phyloP scores from a whole-genome alignment of 1,139 yeast genomes.

The Yarrowia galli region DNA sequence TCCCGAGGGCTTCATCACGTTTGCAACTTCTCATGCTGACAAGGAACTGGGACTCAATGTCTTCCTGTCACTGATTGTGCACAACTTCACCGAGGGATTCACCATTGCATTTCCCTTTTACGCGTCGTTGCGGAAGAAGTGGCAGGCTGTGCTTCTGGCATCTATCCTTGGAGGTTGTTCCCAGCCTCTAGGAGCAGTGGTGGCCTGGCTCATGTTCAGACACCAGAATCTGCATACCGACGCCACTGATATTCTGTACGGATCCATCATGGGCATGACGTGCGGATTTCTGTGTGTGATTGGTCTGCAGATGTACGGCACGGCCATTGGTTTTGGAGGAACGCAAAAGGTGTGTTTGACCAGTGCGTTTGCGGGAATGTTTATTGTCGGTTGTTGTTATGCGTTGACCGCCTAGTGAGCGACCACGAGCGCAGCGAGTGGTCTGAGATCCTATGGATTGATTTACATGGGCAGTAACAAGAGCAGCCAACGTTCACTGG shows the following conservation, averaged over 20 bases:
- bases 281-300: constrained; percentile 85
- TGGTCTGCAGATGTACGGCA: constrained; percentile 84
- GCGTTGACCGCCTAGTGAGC: constrained; percentile 24
- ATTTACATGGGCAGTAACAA: too few species aligned
- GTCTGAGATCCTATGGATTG: too few species aligned
- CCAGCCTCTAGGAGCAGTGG: constrained; percentile 86
- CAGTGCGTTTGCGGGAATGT: constrained; percentile 49
- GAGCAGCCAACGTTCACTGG: too few species aligned
- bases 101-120: constrained; percentile 91
- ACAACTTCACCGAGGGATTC: constrained; percentile 95
- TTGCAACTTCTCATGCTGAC: constrained; percentile 77
- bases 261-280: constrained; percentile 49
- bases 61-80: constrained; percentile 82
- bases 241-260: constrained; percentile 44
- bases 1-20: constrained; percentile 94
- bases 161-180: constrained; percentile 80
- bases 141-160: constrained; percentile 69
- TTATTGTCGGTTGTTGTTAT: constrained; percentile 45
- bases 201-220: constrained; percentile 68
- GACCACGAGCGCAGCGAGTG: constrained; percentile 3
- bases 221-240: constrained; percentile 52
- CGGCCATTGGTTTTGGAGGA: constrained; percentile 76
- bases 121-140: constrained; percentile 68
- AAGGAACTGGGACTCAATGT: constrained; percentile 77
- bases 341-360: constrained; percentile 46